Conservation (phyloP, 116 monocot species). For the Zostera marina region DNA sequence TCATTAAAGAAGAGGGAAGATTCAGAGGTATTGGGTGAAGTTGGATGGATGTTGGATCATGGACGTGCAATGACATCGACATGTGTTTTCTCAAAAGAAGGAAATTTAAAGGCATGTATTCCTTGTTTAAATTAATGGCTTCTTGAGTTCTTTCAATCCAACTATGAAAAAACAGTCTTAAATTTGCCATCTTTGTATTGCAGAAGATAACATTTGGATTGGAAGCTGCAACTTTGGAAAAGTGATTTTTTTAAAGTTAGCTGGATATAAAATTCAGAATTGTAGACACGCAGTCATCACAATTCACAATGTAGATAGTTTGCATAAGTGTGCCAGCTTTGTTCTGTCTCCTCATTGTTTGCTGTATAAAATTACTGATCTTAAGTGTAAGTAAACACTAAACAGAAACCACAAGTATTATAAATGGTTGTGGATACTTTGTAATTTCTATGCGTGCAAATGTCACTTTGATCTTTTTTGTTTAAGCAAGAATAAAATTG, state of each 20-base stretch:
- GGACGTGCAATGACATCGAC: slow-evolving; percentile 47
- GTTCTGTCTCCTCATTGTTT: too few relatives aligned
- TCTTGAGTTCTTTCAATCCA: not conserved
- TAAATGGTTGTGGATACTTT: too few relatives aligned
- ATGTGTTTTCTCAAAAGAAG: slow-evolving; percentile 40
- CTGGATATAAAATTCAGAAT: too few relatives aligned
- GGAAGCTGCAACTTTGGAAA: slow-evolving; percentile 18
- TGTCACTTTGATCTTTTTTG: too few relatives aligned
- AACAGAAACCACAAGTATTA: too few relatives aligned
- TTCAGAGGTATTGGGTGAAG: slow-evolving; percentile 38
- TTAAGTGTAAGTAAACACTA: too few relatives aligned
- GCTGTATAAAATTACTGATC: too few relatives aligned
- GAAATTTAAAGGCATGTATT: slow-evolving; percentile 42
- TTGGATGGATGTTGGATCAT: slow-evolving; percentile 58
- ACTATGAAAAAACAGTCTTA: not conserved
- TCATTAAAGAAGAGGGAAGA: slow-evolving; percentile 22
- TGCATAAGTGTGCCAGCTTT: too few relatives aligned
- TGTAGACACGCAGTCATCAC: too few relatives aligned
- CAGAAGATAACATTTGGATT: slow-evolving; percentile 25
- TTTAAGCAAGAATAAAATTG: too few relatives aligned
- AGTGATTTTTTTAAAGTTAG: not conserved
- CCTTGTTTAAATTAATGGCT: not conserved
- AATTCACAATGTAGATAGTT: too few relatives aligned
- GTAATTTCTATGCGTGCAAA: too few relatives aligned
- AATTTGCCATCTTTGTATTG: slow-evolving; percentile 2